phyloP scores from a whole-genome alignment of 75 land plant species.

The Cupressus sempervirens region DNA sequence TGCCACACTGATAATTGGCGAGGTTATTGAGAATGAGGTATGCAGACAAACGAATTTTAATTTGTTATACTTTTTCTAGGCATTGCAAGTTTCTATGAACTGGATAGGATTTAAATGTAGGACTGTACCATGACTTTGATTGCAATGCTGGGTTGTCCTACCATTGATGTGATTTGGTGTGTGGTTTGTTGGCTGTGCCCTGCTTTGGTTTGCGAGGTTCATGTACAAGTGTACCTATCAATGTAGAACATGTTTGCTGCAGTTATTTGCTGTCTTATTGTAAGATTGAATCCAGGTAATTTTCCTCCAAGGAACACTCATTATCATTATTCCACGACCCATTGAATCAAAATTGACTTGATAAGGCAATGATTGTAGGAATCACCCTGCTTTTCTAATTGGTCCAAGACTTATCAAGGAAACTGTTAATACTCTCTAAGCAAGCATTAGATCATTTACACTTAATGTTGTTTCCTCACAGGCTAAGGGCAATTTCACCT shows the following conservation, averaged over 20 bases:
- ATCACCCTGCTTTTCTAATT: background rate
- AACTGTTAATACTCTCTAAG: background rate
- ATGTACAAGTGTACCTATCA: background rate
- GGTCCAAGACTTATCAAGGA: background rate
- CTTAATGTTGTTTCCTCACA: background rate
- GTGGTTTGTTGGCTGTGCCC: background rate
- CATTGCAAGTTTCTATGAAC: background rate
- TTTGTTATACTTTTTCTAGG: background rate
- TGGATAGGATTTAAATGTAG: background rate
- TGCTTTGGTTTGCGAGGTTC: background rate
- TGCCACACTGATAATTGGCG: conserved; percentile 69
- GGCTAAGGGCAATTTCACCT: background rate
- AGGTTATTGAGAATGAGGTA: conserved; percentile 94
- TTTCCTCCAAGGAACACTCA: background rate
- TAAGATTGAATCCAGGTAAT: background rate
- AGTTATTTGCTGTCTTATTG: background rate
- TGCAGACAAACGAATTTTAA: conserved; percentile 1
- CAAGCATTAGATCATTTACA: background rate
- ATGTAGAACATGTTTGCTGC: background rate
- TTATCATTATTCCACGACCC: background rate
- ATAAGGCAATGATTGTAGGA: background rate
- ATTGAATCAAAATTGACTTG: background rate
- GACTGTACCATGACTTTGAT: background rate
- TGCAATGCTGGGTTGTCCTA: background rate
- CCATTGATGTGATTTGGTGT: background rate